Conservation (phyloP, 768 basidiomycete species). For the Harrya chromipes region DNA sequence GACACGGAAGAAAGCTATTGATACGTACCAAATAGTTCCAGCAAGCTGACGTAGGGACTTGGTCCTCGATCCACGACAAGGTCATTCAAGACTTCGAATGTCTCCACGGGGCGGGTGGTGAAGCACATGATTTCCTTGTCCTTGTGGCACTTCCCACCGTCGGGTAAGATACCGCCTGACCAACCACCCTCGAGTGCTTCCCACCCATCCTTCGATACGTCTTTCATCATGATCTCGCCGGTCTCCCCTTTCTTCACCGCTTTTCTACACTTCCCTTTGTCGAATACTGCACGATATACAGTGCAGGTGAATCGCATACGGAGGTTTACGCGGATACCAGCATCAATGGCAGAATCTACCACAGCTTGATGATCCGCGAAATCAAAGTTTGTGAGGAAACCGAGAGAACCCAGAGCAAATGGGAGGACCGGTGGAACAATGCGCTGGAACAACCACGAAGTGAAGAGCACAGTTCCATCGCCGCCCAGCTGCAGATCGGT, state of each 20-base stretch:
- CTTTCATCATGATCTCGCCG: slow-evolving; percentile 96
- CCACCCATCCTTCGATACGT: slow-evolving; percentile 89
- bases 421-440: slow-evolving; percentile 98
- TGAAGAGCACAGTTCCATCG: slow-evolving; percentile 97
- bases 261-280: slow-evolving; percentile 62
- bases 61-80: slow-evolving; percentile 97
- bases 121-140: slow-evolving; percentile 99
- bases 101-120: slow-evolving; percentile 90
- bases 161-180: slow-evolving; percentile 42
- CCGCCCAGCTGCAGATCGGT: slow-evolving; percentile 74
- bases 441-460: slow-evolving; percentile 97
- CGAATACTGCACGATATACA: slow-evolving; percentile 88
- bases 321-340: slow-evolving; percentile 94
- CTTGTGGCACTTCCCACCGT: slow-evolving; percentile 51
- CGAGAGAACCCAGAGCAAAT: slow-evolving; percentile 94
- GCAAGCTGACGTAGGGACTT: slow-evolving; percentile 92
- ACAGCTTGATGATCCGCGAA: slow-evolving; percentile 82
- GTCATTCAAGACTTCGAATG: slow-evolving; percentile 95
- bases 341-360: slow-evolving; percentile 85
- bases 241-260: slow-evolving; percentile 93
- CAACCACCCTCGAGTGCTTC: slow-evolving; percentile 89
- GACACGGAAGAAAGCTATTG: background rate
- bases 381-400: slow-evolving; percentile 97
- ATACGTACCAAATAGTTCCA: slow-evolving; percentile 91
- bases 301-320: slow-evolving; percentile 99